phyloP scores from a whole-genome alignment of 176 grass and related monocot genomes.

The Ensete ventricosum region DNA sequence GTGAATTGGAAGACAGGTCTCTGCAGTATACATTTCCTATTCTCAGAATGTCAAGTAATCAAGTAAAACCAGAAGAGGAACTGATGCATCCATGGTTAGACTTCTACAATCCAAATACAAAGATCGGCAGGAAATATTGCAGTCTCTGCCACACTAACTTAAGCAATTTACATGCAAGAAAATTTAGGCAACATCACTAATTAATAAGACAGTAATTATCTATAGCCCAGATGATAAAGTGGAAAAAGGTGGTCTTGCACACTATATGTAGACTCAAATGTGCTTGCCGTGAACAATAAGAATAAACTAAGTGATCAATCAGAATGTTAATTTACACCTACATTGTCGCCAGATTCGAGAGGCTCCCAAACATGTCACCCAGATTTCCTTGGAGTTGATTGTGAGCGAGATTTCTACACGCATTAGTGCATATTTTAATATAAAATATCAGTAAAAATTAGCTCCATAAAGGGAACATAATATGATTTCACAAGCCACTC shows the following conservation, averaged over 20 bases:
- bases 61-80: neutral
- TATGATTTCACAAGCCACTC: conserved; percentile 21
- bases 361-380: conserved; percentile 43
- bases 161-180: neutral
- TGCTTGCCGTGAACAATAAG: neutral
- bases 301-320: neutral
- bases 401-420: conserved; percentile 68
- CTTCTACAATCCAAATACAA: neutral
- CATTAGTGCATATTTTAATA: conserved; percentile 12
- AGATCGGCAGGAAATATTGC: neutral
- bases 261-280: neutral
- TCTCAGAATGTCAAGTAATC: neutral
- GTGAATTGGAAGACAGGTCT: conserved; percentile 64
- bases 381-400: conserved; percentile 62
- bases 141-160: neutral
- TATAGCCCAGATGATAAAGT: neutral
- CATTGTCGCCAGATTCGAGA: conserved; percentile 64
- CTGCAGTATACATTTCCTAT: conserved; percentile 27
- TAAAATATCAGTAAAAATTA: neutral
- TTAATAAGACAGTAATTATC: neutral
- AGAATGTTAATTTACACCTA: conserved; percentile 31
- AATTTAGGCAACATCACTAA: neutral
- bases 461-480: conserved; percentile 4
- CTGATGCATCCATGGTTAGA: neutral
- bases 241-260: neutral